Base-by-base conservation (phyloP, 164 flowering plant genomes). In the Vitis rupestris region DNA sequence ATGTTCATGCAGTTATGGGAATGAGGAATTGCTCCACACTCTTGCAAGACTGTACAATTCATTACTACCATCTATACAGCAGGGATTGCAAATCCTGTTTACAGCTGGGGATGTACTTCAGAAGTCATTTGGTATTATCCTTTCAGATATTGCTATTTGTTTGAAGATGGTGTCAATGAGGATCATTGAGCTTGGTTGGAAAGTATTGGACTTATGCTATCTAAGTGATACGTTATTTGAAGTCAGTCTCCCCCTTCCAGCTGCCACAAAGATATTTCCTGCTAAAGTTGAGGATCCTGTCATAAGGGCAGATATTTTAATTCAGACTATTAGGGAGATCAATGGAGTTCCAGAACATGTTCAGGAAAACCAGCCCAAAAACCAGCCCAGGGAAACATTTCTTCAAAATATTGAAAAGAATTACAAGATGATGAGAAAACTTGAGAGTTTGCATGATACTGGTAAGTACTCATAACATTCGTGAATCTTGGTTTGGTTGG, bases 221-320 rank as follows among this genome's bases (percentile, higher is more conserved):
- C 77, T 96, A 10, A 80, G 86, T 71, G 78, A 85, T 63, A 90
- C 84, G 29, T 74, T 81, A 29, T 89, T 86, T 80, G 79, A 76
- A 74, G 85, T 72, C 60, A 62, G 64, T 55, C 68, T 65, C 60
- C 76, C 84, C 37, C 66, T 82, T 74, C 84, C 82, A 63, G 73
- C 74, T 63, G 70, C 84, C 59, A 75, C 87, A 61, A 93, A 92
- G 82, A 90, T 96, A 82, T 92, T 96, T 78, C 99, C 98, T 15
- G 90, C 92, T 60, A 87, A 74, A 56, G 86, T 93, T 57, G 99
- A 92, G 75, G 99, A 93, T 80, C 91, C 99, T 58, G 73, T 72
- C 48, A 85, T 96, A 65, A 90, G 97, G 73, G 95, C 89, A 71
- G 99, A 93, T 66, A 87, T 96, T 60, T 68, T 93, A 75, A 69